phyloP scores from a whole-genome alignment of 2,329 filamentous ascomycete species.

The Exserohilum rostratum region DNA sequence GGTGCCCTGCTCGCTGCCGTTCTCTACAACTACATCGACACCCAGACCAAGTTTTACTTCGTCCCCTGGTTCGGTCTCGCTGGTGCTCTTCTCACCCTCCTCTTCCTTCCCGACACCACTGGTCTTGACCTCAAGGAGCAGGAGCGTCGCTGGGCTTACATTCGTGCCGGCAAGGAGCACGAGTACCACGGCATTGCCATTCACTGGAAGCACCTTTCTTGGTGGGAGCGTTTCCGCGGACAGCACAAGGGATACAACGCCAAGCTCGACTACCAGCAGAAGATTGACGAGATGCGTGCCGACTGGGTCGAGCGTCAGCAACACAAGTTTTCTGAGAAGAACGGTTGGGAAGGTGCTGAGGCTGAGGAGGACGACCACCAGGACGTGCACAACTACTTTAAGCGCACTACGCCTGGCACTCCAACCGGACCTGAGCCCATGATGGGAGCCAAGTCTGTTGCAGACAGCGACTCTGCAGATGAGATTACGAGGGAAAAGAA shows the following conservation, averaged over 20 bases:
- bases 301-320: slow-evolving; percentile 63
- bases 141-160: slow-evolving; percentile 89
- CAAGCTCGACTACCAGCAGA: slow-evolving; percentile 76
- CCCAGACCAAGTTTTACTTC: slow-evolving; percentile 83
- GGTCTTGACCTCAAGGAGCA: slow-evolving; percentile 97
- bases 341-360: slow-evolving; percentile 33
- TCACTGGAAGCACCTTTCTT: slow-evolving; percentile 83
- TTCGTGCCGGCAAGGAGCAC: slow-evolving; percentile 74
- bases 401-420: slow-evolving; percentile 28
- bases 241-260: slow-evolving; percentile 79
- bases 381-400: slow-evolving; percentile 46
- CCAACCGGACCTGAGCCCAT: slow-evolving; percentile 20
- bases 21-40: slow-evolving; percentile 92
- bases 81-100: slow-evolving; percentile 79
- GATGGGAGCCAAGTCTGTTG: slow-evolving; percentile 25
- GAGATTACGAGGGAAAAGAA: slow-evolving; percentile 14
- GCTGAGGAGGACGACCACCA: slow-evolving; percentile 38
- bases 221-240: slow-evolving; percentile 84
- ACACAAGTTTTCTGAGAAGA: slow-evolving; percentile 50
- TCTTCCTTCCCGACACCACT: slow-evolving; percentile 96
- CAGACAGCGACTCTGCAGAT: slow-evolving; percentile 19
- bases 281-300: slow-evolving; percentile 79
- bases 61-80: slow-evolving; percentile 94
- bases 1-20: slow-evolving; percentile 87
- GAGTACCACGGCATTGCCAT: slow-evolving; percentile 95